A percentile compares a stretch with the other conserved stretches of the same genome.
These are phyloP conservation scores for Chlamydomonas eustigma DNA, from an alignment of 139 green algal genomes.

Conservation along the genomic window DNA sequence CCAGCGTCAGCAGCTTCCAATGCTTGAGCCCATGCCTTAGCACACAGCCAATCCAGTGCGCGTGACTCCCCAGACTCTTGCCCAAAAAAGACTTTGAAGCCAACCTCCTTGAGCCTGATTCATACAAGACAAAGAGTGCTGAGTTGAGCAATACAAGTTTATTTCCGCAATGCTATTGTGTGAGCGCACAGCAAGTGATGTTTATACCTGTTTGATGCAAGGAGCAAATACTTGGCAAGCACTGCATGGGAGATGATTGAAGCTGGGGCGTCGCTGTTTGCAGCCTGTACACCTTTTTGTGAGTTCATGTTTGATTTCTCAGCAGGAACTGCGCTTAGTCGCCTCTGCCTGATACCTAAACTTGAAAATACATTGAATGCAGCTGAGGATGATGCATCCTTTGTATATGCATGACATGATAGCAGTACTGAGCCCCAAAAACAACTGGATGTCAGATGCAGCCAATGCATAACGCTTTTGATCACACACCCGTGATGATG, in stretches of 20 bases:
- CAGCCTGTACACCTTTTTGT: too few relatives aligned
- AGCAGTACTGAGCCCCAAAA: neutral
- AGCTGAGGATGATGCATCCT: neutral
- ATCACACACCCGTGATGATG: neutral
- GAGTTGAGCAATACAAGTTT: too few relatives aligned
- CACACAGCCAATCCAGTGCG: neutral
- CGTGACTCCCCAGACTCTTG: neutral
- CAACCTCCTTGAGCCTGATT: neutral
- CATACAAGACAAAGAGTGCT: too few relatives aligned
- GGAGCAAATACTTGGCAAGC: constrained; percentile 1
- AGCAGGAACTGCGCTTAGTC: too few relatives aligned
- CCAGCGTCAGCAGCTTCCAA: neutral
- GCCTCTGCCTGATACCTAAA: neutral
- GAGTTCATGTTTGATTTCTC: too few relatives aligned
- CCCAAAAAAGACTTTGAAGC: neutral
- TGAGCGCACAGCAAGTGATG: too few relatives aligned
- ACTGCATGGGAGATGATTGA: too few relatives aligned
- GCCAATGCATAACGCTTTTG: too few relatives aligned
- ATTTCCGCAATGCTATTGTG: too few relatives aligned
- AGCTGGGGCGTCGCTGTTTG: too few relatives aligned
- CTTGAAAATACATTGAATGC: neutral
- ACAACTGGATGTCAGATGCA: too few relatives aligned
- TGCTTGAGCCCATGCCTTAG: neutral
- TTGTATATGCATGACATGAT: neutral
- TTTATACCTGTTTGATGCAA: neutral